These are phyloP conservation scores for Pyrenochaeta sp. DNA, from an alignment of 2,329 filamentous ascomycete genomes.

Conservation along the genomic window DNA sequence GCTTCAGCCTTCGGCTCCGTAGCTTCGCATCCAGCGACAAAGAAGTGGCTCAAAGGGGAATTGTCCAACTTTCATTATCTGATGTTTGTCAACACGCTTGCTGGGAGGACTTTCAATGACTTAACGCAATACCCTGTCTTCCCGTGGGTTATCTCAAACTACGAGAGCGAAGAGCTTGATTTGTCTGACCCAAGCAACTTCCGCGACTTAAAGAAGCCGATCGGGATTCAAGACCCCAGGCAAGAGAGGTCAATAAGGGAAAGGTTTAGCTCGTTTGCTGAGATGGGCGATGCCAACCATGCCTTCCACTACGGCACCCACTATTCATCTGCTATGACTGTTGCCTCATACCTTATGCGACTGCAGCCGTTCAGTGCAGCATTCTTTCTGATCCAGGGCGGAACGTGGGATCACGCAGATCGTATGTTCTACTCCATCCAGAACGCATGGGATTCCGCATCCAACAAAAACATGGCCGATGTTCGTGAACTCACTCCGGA, in stretches of 20 bases:
- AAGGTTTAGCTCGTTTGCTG: conserved; percentile 84
- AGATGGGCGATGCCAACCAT: conserved; percentile 80
- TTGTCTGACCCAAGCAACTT: conserved; percentile 84
- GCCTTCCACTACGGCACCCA: conserved; percentile 98
- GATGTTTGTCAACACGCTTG: conserved; percentile 98
- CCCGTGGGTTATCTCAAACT: conserved; percentile 95
- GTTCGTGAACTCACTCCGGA: conserved; percentile 95
- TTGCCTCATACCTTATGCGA: conserved; percentile 93
- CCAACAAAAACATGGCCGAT: conserved; percentile 88
- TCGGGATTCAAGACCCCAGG: conserved; percentile 85
- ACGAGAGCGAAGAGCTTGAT: conserved; percentile 91
- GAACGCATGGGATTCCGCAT: conserved; percentile 90
- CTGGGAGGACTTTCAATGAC: conserved; percentile 96
- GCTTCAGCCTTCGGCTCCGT: conserved; percentile 89
- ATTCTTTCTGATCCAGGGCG: conserved; percentile 92
- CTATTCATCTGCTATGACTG: conserved; percentile 99
- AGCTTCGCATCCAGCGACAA: conserved; percentile 83
- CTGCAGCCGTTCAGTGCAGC: conserved; percentile 96
- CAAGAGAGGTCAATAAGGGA: conserved; percentile 83
- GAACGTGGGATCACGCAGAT: conserved; percentile 94
- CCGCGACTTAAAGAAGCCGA: conserved; percentile 91
- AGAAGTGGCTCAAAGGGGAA: conserved; percentile 90
- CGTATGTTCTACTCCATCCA: conserved; percentile 93
- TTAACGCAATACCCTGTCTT: conserved; percentile 98
- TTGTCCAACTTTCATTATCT: conserved; percentile 99